Conservation (phyloP, 345 rosid genomes). For the Syzygium jambos region DNA sequence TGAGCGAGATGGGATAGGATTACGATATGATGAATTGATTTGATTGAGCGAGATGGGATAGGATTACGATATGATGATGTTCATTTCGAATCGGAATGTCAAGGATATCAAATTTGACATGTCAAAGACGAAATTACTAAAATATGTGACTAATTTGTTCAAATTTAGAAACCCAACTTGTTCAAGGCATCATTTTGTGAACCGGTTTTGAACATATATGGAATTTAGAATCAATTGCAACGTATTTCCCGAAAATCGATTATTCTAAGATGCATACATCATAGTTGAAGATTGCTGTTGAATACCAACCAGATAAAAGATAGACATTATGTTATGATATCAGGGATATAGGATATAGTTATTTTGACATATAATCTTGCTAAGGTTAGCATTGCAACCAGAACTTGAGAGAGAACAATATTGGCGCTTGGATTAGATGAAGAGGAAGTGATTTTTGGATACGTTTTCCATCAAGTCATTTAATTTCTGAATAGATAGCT, state of each 20-base stretch:
- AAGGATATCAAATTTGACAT: not conserved
- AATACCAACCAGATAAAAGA: not conserved
- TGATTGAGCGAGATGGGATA: not conserved
- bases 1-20: not conserved
- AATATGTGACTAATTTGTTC: not conserved
- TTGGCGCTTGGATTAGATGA: too few species aligned
- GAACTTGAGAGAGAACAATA: too few species aligned
- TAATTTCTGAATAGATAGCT: too few species aligned
- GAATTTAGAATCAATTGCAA: accelerated
- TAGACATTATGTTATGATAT: not conserved
- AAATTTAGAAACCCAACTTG: not conserved
- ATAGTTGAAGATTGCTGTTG: not conserved
- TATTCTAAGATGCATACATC: not conserved
- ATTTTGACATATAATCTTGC: too few species aligned
- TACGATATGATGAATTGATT: too few species aligned
- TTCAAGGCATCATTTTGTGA: not conserved
- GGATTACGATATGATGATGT: not conserved
- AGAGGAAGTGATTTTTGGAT: too few species aligned
- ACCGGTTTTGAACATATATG: not conserved
- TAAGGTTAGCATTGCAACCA: too few species aligned
- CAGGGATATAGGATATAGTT: too few species aligned
- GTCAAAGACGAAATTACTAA: not conserved
- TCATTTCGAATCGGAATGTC: accelerated
- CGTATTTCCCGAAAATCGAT: not conserved
- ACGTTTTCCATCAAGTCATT: too few species aligned